phyloP scores from a whole-genome alignment of 108 stramenopile genomes.

The Halocafeteria seosinensis region DNA sequence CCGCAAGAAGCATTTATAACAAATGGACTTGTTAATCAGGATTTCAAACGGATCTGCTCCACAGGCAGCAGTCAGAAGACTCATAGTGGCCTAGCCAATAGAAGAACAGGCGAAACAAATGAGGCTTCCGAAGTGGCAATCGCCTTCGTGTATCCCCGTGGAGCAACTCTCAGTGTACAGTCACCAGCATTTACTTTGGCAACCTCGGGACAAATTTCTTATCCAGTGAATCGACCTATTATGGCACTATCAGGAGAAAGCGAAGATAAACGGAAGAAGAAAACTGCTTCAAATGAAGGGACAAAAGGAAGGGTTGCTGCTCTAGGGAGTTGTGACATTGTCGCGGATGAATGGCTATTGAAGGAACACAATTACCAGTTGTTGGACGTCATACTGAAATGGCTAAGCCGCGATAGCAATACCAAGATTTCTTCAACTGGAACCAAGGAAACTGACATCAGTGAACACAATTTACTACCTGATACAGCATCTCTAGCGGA shows the following conservation, averaged over 20 bases:
- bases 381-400: slow-evolving; percentile 39
- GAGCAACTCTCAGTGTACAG: slow-evolving; percentile 46
- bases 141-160: slow-evolving; percentile 55
- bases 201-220: slow-evolving; percentile 51
- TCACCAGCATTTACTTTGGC: slow-evolving; percentile 39
- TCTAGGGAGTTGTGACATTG: slow-evolving; percentile 47
- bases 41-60: slow-evolving; percentile 14
- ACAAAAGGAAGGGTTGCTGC: slow-evolving; percentile 35
- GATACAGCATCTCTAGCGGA: slow-evolving; percentile 49
- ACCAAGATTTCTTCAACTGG: slow-evolving; percentile 10
- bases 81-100: background rate
- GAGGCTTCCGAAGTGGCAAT: background rate
- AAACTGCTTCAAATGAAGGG: background rate
- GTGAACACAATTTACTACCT: slow-evolving; percentile 41
- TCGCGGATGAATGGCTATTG: slow-evolving; percentile 53
- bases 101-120: background rate
- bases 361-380: slow-evolving; percentile 53
- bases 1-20: slow-evolving; percentile 56
- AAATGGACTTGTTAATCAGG: slow-evolving; percentile 52
- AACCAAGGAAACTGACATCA: slow-evolving; percentile 23
- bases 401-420: slow-evolving; percentile 24
- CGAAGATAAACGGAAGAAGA: slow-evolving; percentile 21
- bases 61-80: background rate
- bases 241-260: slow-evolving; percentile 46
- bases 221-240: slow-evolving; percentile 56